Percentiles rank a stretch among this genome's conserved stretches.
phyloP scores from a whole-genome alignment of 2,329 filamentous ascomycete species.

The Aureobasidium sp. region DNA sequence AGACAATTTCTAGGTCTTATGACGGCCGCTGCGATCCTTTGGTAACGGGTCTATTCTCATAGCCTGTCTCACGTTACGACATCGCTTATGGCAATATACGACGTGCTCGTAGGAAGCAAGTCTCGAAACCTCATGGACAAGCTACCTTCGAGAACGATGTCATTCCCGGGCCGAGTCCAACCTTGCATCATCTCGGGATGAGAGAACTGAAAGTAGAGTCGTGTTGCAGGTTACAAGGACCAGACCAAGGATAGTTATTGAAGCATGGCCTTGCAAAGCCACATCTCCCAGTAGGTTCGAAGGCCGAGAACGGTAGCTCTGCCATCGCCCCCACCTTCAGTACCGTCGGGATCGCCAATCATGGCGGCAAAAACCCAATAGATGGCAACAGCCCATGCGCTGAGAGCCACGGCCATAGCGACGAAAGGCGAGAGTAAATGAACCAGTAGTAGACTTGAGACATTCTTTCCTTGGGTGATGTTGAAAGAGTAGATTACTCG shows the following conservation, averaged over 20 bases:
- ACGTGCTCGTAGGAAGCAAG: too few species aligned
- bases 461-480: slow-evolving; percentile 30
- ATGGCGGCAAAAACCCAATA: slow-evolving; percentile 56
- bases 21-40: too few species aligned
- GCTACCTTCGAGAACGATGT: too few species aligned
- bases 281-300: slow-evolving; percentile 52
- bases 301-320: slow-evolving; percentile 50
- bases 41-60: too few species aligned
- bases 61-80: too few species aligned
- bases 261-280: slow-evolving; percentile 31
- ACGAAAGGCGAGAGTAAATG: slow-evolving; percentile 48
- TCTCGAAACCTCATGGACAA: too few species aligned
- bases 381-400: slow-evolving; percentile 49
- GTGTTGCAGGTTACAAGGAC: not conserved
- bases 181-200: too few species aligned
- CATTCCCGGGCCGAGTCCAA: too few species aligned
- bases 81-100: too few species aligned
- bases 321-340: slow-evolving; percentile 51
- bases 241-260: not conserved
- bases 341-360: slow-evolving; percentile 52
- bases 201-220: too few species aligned
- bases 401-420: slow-evolving; percentile 46
- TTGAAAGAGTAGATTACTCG: slow-evolving; percentile 37
- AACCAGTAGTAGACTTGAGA: slow-evolving; percentile 42
- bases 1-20: too few species aligned